Percentiles rank a stretch among this genome's conserved stretches.
phyloP scores from a whole-genome alignment of 176 grass and related monocot species.

The Triticum dicoccoides region DNA sequence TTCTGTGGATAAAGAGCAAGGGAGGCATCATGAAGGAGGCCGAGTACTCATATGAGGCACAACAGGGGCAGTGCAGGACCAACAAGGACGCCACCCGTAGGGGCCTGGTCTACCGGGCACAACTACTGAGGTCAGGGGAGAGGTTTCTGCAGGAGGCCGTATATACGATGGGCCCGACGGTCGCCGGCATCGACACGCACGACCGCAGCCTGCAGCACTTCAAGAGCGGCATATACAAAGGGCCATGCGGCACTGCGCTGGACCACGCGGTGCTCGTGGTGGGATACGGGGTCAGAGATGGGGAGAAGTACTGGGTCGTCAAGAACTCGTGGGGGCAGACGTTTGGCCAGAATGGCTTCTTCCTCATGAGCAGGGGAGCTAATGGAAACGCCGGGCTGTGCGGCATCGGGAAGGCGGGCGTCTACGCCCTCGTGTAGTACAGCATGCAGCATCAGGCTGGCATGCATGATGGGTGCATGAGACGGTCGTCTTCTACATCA shows the following conservation, averaged over 20 bases:
- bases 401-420: neutral
- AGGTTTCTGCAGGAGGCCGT: neutral
- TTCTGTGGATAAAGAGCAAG: neutral
- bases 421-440: neutral
- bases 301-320: slow-evolving; percentile 7
- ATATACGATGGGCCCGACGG: neutral
- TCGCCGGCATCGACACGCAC: neutral
- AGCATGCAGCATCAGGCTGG: too few relatives aligned
- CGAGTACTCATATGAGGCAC: neutral
- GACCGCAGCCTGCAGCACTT: neutral
- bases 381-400: neutral
- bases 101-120: neutral
- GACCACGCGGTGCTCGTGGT: slow-evolving; percentile 23
- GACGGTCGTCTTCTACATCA: too few relatives aligned
- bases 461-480: too few relatives aligned
- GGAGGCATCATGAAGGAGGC: neutral
- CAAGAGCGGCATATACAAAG: slow-evolving; percentile 12
- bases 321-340: slow-evolving; percentile 16
- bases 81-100: neutral
- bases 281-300: neutral
- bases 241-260: neutral
- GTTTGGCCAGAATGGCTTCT: slow-evolving; percentile 15
- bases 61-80: neutral
- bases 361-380: neutral
- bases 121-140: neutral